Percentiles rank a stretch among this genome's conserved stretches.
phyloP scores from a whole-genome alignment of 306 rosid species.

The Calophaca sinica region DNA sequence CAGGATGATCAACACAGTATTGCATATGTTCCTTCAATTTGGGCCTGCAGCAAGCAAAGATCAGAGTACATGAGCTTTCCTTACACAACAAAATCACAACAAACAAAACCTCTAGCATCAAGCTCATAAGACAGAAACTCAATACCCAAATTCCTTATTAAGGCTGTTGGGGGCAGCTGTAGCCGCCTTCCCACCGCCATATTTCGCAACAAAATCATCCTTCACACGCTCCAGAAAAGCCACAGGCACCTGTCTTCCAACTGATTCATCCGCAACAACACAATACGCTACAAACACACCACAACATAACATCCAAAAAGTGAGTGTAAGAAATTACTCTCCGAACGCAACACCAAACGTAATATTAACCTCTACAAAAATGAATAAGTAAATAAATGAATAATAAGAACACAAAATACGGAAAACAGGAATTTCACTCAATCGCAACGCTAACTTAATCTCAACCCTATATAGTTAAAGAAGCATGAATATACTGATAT shows the following conservation, averaged over 20 bases:
- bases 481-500: neutral
- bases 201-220: constrained; percentile 83
- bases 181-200: constrained; percentile 86
- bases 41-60: constrained; percentile 57
- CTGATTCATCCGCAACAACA: constrained; percentile 90
- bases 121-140: constrained; percentile 12
- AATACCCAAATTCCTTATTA: constrained; percentile 92
- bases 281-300: constrained; percentile 78
- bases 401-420: neutral
- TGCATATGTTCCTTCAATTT: constrained; percentile 98
- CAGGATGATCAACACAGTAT: constrained; percentile 95
- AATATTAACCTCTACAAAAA: constrained; percentile 2
- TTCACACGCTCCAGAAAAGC: constrained; percentile 93
- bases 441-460: constrained; percentile 15
- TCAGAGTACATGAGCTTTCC: constrained; percentile 4
- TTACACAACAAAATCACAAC: constrained; percentile 19
- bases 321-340: constrained; percentile 10
- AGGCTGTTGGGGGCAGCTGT: constrained; percentile 85
- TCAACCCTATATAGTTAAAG: neutral
- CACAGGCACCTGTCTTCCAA: constrained; percentile 88
- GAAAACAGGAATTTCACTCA: neutral
- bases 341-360: neutral
- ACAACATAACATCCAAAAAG: constrained; percentile 5
- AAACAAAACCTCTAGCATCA: constrained; percentile 26
- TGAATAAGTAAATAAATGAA: neutral